phyloP scores from a whole-genome alignment of 2,329 filamentous ascomycete species.

The Lachnellula cervina region DNA sequence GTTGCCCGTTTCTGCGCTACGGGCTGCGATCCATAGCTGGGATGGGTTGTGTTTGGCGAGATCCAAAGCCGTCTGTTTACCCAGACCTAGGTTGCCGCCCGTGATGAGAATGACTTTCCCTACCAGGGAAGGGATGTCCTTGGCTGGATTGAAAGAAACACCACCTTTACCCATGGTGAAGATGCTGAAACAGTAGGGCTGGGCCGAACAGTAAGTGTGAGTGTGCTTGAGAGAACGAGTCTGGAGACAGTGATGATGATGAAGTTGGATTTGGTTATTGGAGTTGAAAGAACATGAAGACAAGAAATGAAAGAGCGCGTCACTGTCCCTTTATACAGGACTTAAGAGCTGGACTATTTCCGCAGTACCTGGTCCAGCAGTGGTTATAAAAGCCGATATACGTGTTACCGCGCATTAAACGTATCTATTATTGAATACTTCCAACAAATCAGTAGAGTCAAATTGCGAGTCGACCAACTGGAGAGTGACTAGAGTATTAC shows the following conservation, averaged over 20 bases:
- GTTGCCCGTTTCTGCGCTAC: slow-evolving; percentile 38
- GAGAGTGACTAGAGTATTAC: neutral
- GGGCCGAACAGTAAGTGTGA: neutral
- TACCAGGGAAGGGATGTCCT: slow-evolving; percentile 9
- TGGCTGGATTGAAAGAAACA: slow-evolving; percentile 5
- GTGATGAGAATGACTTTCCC: slow-evolving; percentile 17
- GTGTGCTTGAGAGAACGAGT: neutral
- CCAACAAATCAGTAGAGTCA: neutral
- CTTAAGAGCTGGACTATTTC: too few species aligned
- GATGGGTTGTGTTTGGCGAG: slow-evolving; percentile 38
- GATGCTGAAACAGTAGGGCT: neutral
- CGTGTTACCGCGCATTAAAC: neutral
- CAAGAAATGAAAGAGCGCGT: too few species aligned
- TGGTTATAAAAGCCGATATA: neutral
- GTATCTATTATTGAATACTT: neutral
- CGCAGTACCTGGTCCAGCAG: too few species aligned
- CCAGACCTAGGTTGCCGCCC: slow-evolving; percentile 37
- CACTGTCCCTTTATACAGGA: too few species aligned
- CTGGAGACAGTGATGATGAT: neutral
- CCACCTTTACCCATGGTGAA: neutral
- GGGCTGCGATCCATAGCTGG: slow-evolving; percentile 36
- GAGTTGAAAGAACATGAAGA: too few species aligned
- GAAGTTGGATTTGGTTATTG: neutral
- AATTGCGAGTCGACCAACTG: neutral
- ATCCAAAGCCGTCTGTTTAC: slow-evolving; percentile 37